Evolutionary conservation across 495 filamentous ascomycete genomes (phyloP).

Genomic region (Peziza echinospora): DNA sequence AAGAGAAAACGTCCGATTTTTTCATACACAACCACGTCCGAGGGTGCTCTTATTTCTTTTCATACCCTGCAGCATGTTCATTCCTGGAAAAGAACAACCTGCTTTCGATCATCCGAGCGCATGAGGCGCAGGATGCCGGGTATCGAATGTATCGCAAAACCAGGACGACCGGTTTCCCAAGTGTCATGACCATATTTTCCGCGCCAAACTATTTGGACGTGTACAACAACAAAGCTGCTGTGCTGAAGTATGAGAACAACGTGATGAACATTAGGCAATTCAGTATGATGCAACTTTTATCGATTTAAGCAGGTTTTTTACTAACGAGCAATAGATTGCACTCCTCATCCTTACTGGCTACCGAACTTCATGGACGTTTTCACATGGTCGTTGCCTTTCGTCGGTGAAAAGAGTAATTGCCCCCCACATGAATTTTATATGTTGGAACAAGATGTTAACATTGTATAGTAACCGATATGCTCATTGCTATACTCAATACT

Average conservation of each 20-base stretch:
- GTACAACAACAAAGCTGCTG: constrained; percentile 99
- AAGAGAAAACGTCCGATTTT: constrained; percentile 92
- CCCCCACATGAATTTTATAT: not conserved
- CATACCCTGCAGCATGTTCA: constrained; percentile 90
- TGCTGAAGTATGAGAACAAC: constrained; percentile 98
- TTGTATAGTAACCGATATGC: constrained; percentile 64
- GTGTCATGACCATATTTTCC: constrained; percentile 99
- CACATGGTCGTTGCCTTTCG: constrained; percentile 96
- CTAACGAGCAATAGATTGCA: constrained; percentile 40
- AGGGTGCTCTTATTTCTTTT: constrained; percentile 98
- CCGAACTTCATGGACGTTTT: constrained; percentile 99
- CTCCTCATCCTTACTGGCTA: constrained; percentile 95
- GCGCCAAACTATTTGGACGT: constrained; percentile 96
- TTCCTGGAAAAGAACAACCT: constrained; percentile 98
- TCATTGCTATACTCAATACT: constrained; percentile 92
- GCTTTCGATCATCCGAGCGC: constrained; percentile 91
- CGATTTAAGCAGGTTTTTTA: constrained; percentile 1
- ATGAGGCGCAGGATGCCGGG: constrained; percentile 94
- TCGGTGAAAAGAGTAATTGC: constrained; percentile 61
- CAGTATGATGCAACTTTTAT: constrained; percentile 24
- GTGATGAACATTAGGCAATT: constrained; percentile 99
- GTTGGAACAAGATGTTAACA: not conserved
- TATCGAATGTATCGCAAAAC: constrained; percentile 99
- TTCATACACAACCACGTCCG: constrained; percentile 97
- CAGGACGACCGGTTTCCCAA: constrained; percentile 89